Evolutionary conservation across 176 grass and related monocot genomes (phyloP).

Genomic region (Juncus effusus): DNA sequence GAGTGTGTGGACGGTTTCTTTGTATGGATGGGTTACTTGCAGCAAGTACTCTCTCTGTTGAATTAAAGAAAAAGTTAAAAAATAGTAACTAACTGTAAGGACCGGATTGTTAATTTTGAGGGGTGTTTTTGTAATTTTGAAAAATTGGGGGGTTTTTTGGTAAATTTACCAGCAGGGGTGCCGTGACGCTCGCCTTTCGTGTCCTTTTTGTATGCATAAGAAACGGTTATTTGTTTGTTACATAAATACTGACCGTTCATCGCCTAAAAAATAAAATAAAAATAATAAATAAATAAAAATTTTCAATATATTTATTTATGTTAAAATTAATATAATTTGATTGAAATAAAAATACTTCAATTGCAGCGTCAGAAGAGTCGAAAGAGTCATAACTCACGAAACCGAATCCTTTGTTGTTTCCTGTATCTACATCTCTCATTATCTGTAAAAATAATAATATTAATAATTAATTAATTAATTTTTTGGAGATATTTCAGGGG

Average conservation of each 20-base stretch:
- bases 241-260: constrained; percentile 95
- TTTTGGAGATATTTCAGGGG: constrained; percentile 1
- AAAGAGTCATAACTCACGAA: constrained; percentile 99
- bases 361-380: constrained; percentile 93
- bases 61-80: constrained; percentile 2
- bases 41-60: constrained; percentile 60
- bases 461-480: constrained; percentile 3
- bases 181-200: constrained; percentile 90
- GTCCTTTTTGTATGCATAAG: constrained; percentile 96
- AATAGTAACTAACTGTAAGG: no score
- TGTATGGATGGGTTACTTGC: constrained; percentile 67
- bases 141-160: no score
- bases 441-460: constrained; percentile 43
- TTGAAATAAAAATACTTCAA: constrained; percentile 52
- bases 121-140: no score
- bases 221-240: constrained; percentile 85
- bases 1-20: constrained; percentile 75
- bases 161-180: constrained; percentile 64
- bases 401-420: constrained; percentile 91
- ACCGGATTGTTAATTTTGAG: no score
- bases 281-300: constrained; percentile 7
- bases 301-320: constrained; percentile 8
- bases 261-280: constrained; percentile 38
- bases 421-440: constrained; percentile 95
- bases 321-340: background rate